These are phyloP conservation scores for Bocquillonia castaneifolia DNA, from an alignment of 441 rosid genomes.

Conservation along the genomic window DNA sequence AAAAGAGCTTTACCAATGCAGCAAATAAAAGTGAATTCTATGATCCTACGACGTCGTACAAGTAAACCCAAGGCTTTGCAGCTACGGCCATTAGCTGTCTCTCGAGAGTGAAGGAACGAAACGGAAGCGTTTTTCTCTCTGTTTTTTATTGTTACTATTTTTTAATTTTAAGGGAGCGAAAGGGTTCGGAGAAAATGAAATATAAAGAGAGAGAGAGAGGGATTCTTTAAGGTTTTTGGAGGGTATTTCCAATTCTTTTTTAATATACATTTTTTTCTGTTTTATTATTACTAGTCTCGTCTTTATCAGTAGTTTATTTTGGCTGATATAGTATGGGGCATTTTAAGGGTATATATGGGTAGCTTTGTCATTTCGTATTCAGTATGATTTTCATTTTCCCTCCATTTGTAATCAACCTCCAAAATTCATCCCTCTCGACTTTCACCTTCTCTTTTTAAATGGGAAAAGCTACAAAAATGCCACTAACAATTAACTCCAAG, in stretches of 20 bases:
- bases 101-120: conserved; percentile 2
- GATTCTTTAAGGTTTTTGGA: conserved; percentile 17
- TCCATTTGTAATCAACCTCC: conserved; percentile 27
- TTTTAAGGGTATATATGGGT: no score
- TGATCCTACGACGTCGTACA: conserved; percentile 17
- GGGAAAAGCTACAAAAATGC: no score
- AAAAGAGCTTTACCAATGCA: conserved; percentile 21
- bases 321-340: no score
- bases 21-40: conserved; percentile 16
- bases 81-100: conserved; percentile 29
- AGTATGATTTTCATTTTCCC: conserved; percentile 37
- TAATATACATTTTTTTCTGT: background rate
- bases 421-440: background rate
- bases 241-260: conserved; percentile 7
- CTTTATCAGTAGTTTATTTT: background rate
- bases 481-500: no score
- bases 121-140: no score
- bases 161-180: background rate
- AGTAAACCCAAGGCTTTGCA: background rate
- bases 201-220: conserved; percentile 8
- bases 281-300: no score
- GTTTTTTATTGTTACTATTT: no score
- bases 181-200: no score
- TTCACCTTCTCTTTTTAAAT: background rate
- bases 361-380: conserved; percentile 30